A percentile compares a stretch with the other conserved stretches of the same genome.
These are phyloP conservation scores for Pichia occidentalis DNA, from an alignment of 805 yeast species.

Conservation along the genomic window DNA sequence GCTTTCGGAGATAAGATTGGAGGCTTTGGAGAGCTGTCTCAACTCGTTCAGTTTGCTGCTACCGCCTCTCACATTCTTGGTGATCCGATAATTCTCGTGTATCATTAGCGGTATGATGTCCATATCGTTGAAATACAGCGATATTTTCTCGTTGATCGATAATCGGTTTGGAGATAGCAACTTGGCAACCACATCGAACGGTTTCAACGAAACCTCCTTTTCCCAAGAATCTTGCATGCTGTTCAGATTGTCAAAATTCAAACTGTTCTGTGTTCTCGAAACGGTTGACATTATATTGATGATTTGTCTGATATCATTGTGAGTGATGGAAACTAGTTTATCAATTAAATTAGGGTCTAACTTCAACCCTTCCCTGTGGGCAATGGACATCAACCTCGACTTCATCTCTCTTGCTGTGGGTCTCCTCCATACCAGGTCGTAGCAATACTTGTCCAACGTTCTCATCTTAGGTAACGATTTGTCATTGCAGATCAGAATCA, in stretches of 20 bases:
- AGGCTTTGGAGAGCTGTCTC: conserved; percentile 64
- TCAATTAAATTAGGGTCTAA: conserved; percentile 77
- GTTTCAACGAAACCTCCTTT: conserved; percentile 83
- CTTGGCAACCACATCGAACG: conserved; percentile 79
- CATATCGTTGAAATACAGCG: conserved; percentile 86
- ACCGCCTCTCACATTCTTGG: conserved; percentile 44
- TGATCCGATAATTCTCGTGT: conserved; percentile 80
- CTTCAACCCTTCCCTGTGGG: conserved; percentile 74
- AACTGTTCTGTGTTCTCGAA: conserved; percentile 59
- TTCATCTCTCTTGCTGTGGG: conserved; percentile 80
- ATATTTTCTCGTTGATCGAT: conserved; percentile 73
- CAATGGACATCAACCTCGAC: conserved; percentile 84
- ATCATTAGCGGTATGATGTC: conserved; percentile 94
- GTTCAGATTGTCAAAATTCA: conserved; percentile 59
- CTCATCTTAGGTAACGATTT: conserved; percentile 90
- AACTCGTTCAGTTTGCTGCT: conserved; percentile 46
- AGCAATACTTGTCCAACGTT: conserved; percentile 79
- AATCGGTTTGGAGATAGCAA: conserved; percentile 55
- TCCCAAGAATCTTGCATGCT: conserved; percentile 69
- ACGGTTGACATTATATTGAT: conserved; percentile 84
- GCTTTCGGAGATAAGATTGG: conserved; percentile 79
- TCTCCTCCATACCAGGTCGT: conserved; percentile 78
- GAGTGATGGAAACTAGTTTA: conserved; percentile 75
- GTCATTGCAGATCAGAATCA: conserved; percentile 92
- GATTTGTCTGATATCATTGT: conserved; percentile 90